Evolutionary conservation across 345 rosid species (phyloP).

Genomic region (Salix brachista): DNA sequence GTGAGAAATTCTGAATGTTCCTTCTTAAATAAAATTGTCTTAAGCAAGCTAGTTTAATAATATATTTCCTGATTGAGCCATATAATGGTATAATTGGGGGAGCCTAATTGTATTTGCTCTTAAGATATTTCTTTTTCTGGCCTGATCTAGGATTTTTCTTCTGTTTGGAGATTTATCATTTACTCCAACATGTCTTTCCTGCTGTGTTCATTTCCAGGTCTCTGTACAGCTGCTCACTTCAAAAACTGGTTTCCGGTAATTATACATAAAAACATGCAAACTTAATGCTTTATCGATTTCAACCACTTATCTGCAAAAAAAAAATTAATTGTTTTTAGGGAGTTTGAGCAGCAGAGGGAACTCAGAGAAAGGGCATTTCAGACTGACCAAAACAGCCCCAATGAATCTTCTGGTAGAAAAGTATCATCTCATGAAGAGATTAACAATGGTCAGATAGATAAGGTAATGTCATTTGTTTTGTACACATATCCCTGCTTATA

Average conservation of each 20-base stretch:
- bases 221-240: constrained; percentile 91
- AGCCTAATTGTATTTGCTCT: not conserved
- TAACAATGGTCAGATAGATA: constrained; percentile 45
- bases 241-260: constrained; percentile 92
- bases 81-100: constrained; percentile 1
- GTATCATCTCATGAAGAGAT: constrained; percentile 50
- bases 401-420: constrained; percentile 52
- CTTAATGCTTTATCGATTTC: constrained; percentile 13
- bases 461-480: constrained; percentile 39
- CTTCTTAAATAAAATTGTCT: not conserved
- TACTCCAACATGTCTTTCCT: not conserved
- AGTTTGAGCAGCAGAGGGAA: constrained; percentile 97
- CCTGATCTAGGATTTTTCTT: constrained; percentile 5
- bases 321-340: constrained; percentile 43
- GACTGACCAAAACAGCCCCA: constrained; percentile 55
- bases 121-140: not conserved
- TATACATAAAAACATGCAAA: constrained; percentile 7
- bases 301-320: constrained; percentile 7
- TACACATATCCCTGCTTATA: not conserved
- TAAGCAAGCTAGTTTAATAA: not conserved
- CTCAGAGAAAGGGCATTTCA: constrained; percentile 76
- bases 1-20: constrained; percentile 47
- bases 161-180: not conserved
- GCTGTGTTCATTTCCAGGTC: constrained; percentile 47
- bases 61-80: not conserved